Conservation (phyloP, 2,329 filamentous ascomycete genomes). For the Stemphylium lycopersici region DNA sequence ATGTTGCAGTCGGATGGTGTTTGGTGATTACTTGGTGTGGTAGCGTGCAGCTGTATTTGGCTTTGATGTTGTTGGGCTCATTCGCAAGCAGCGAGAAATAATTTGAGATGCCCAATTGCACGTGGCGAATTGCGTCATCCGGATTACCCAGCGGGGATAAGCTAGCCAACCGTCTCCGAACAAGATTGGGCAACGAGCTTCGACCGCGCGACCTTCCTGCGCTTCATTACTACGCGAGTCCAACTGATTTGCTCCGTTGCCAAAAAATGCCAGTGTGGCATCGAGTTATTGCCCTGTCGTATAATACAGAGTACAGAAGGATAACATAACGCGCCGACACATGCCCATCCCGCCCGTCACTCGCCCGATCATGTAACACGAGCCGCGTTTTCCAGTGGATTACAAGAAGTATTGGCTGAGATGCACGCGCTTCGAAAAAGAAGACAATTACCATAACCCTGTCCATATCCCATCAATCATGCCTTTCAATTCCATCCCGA, state of each 20-base stretch:
- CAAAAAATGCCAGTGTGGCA: not conserved
- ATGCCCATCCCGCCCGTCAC: not conserved
- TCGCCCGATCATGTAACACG: not conserved
- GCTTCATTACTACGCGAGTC: not conserved
- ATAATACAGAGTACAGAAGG: slow-evolving; percentile 7
- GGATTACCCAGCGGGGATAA: slow-evolving; percentile 32
- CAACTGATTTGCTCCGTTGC: not conserved
- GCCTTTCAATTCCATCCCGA: slow-evolving; percentile 6
- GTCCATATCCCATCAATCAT: slow-evolving; percentile 23
- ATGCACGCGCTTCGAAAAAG: slow-evolving; percentile 10
- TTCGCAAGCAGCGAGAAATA: slow-evolving; percentile 2
- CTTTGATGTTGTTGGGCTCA: slow-evolving; percentile 6
- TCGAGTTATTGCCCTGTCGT: not conserved
- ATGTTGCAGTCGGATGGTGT: not conserved
- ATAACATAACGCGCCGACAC: slow-evolving; percentile 1
- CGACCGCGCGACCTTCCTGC: not conserved
- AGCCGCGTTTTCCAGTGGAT: not conserved
- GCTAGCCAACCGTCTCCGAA: not conserved
- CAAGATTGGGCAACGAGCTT: not conserved
- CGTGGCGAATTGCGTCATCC: slow-evolving; percentile 38
- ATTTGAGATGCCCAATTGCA: slow-evolving; percentile 22
- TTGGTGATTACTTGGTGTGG: not conserved
- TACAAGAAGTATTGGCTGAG: not conserved
- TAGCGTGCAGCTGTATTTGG: not conserved
- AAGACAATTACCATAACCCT: slow-evolving; percentile 20